These are phyloP conservation scores for Diatrype stigma DNA, from an alignment of 2,329 filamentous ascomycete species.

Conservation along the genomic window DNA sequence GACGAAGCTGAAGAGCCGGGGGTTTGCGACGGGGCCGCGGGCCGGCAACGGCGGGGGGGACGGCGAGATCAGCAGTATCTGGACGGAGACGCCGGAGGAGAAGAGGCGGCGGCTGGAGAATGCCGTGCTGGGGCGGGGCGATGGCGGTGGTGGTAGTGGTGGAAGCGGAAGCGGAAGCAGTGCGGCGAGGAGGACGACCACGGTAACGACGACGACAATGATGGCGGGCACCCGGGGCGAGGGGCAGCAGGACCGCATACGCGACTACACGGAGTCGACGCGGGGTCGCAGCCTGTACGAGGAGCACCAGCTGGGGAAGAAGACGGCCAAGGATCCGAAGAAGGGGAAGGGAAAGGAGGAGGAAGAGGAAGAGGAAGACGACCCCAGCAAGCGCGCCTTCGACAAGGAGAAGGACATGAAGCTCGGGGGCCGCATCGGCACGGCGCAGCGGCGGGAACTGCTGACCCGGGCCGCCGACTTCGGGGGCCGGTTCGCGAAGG, in stretches of 20 bases:
- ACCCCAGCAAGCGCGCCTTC: constrained; percentile 84
- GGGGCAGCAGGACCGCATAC: constrained; percentile 45
- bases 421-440: constrained; percentile 65
- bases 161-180: constrained; percentile 23
- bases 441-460: constrained; percentile 72
- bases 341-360: constrained; percentile 56
- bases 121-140: constrained; percentile 71
- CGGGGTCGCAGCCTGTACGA: constrained; percentile 57
- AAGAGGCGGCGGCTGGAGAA: constrained; percentile 77
- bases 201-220: constrained; percentile 31
- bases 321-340: too few species aligned
- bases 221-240: constrained; percentile 24
- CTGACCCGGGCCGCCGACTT: constrained; percentile 77
- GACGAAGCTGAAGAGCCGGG: constrained; percentile 75
- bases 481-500: constrained; percentile 74
- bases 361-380: constrained; percentile 69
- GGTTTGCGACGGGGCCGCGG: constrained; percentile 68
- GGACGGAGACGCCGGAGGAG: constrained; percentile 89
- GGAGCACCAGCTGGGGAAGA: constrained; percentile 41
- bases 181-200: background rate
- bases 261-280: constrained; percentile 47
- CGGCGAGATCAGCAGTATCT: constrained; percentile 63
- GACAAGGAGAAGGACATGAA: constrained; percentile 94
- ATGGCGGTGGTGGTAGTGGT: constrained; percentile 40
- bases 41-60: constrained; percentile 25